Percentiles rank a stretch among this genome's conserved stretches.
phyloP scores from a whole-genome alignment of 78 protist species.

The Protostelium mycophagum region DNA sequence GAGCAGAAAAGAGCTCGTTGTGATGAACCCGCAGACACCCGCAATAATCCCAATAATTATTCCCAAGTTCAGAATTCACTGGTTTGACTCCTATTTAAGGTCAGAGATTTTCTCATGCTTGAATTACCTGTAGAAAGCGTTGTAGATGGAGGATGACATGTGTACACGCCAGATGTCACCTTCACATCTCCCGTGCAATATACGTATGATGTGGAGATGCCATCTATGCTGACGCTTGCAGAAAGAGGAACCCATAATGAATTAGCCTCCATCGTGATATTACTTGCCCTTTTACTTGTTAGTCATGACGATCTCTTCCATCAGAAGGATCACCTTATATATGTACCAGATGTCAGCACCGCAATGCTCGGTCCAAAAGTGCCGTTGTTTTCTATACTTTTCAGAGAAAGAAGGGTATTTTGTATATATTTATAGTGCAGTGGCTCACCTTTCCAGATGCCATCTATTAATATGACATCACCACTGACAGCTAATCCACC shows the following conservation, averaged over 20 bases:
- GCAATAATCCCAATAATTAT: neutral
- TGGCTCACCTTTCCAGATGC: neutral
- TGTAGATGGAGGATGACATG: too few relatives aligned
- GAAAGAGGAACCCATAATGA: too few relatives aligned
- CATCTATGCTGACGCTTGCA: too few relatives aligned
- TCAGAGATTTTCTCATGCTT: too few relatives aligned
- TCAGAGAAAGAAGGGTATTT: neutral
- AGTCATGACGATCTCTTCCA: neutral
- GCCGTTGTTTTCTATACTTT: neutral
- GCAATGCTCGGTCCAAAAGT: neutral
- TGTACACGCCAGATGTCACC: too few relatives aligned
- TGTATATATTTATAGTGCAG: too few relatives aligned
- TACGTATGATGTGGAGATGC: too few relatives aligned
- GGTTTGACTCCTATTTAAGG: too few relatives aligned
- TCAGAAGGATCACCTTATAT: neutral
- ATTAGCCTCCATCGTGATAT: too few relatives aligned
- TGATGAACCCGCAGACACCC: neutral
- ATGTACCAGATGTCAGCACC: neutral
- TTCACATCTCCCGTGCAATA: too few relatives aligned
- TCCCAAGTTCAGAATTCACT: too few relatives aligned
- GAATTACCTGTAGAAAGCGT: too few relatives aligned
- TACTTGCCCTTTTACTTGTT: neutral
- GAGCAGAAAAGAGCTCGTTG: neutral
- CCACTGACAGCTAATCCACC: neutral
- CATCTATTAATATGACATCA: neutral